These are phyloP conservation scores for Isabelozyma rhagii DNA, from an alignment of 805 yeast genomes.

Conservation along the genomic window DNA sequence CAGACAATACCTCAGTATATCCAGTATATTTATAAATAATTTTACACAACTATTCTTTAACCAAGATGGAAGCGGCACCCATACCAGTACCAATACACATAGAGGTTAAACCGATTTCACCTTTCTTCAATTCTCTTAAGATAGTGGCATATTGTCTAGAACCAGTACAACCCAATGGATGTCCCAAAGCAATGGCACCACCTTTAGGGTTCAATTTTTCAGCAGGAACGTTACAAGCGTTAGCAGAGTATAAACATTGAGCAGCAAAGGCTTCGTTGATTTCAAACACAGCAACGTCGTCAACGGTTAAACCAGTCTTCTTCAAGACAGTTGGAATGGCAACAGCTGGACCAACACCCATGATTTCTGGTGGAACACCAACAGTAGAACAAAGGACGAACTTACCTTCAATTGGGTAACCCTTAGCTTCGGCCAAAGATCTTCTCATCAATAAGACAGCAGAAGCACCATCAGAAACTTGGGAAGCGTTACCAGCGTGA, in stretches of 20 bases:
- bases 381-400: conserved; percentile 75
- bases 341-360: conserved; percentile 97
- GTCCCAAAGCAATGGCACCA: conserved; percentile 96
- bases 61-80: conserved; percentile 92
- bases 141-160: conserved; percentile 92
- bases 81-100: conserved; percentile 99
- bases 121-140: conserved; percentile 71
- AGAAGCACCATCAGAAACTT: conserved; percentile 94
- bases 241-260: conserved; percentile 78
- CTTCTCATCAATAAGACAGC: conserved; percentile 83
- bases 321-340: conserved; percentile 85
- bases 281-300: conserved; percentile 76
- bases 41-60: conserved; percentile 57
- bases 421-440: conserved; percentile 72
- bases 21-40: not conserved
- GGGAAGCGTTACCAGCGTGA: conserved; percentile 96
- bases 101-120: conserved; percentile 85
- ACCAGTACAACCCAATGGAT: conserved; percentile 68
- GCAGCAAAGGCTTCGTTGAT: conserved; percentile 97
- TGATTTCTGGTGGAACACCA: conserved; percentile 95
- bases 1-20: not conserved
- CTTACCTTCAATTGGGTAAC: conserved; percentile 73
- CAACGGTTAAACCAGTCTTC: conserved; percentile 54
- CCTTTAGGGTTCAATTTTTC: conserved; percentile 78
- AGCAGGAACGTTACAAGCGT: conserved; percentile 60